Evolutionary conservation across 768 basidiomycete species (phyloP).

Genomic region (Lanmaoa rubissima): DNA sequence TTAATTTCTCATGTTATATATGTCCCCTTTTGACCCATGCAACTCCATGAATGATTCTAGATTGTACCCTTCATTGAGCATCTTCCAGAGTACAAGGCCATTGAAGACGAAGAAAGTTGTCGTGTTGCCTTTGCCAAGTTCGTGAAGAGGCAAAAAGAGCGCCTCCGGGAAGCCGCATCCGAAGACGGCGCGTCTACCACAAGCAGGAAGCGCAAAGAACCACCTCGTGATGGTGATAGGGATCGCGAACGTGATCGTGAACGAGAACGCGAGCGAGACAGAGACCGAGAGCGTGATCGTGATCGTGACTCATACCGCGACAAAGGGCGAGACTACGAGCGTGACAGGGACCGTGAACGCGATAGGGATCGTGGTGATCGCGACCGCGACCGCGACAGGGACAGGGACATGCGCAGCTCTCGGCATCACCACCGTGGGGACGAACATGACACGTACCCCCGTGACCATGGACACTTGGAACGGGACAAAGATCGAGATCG

Average conservation of each 20-base stretch:
- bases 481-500: slow-evolving; percentile 40
- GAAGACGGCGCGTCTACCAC: slow-evolving; percentile 82
- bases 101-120: slow-evolving; percentile 85
- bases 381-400: slow-evolving; percentile 47
- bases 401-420: slow-evolving; percentile 36
- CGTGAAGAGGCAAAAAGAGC: slow-evolving; percentile 90
- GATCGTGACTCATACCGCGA: slow-evolving; percentile 28
- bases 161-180: slow-evolving; percentile 69
- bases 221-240: slow-evolving; percentile 46
- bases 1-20: background rate
- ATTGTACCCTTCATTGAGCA: slow-evolving; percentile 74
- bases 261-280: slow-evolving; percentile 31
- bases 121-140: slow-evolving; percentile 84
- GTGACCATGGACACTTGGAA: slow-evolving; percentile 33
- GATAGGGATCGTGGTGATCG: slow-evolving; percentile 40
- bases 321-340: slow-evolving; percentile 36
- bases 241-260: slow-evolving; percentile 45
- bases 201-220: slow-evolving; percentile 80
- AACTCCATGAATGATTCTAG: slow-evolving; percentile 35
- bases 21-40: background rate
- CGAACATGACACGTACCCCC: slow-evolving; percentile 31
- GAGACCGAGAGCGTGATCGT: slow-evolving; percentile 23
- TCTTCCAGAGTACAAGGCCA: slow-evolving; percentile 80
- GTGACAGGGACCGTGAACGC: slow-evolving; percentile 40
- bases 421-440: slow-evolving; percentile 37